phyloP scores from a whole-genome alignment of 1,284 basidiomycete genomes.

The Apiotrichum laibachii region DNA sequence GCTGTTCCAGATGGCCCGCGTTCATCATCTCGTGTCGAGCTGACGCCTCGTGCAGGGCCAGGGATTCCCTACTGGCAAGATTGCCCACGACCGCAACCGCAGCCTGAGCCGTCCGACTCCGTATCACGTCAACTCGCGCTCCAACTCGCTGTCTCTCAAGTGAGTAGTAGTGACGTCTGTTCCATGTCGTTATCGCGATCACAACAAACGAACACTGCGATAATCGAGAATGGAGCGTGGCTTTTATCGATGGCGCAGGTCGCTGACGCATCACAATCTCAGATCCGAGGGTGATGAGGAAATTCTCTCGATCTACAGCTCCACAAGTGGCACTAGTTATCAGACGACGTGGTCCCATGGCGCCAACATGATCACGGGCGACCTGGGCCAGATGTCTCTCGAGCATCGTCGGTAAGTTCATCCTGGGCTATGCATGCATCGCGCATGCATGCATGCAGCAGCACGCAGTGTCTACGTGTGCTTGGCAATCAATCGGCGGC shows the following conservation, averaged over 20 bases:
- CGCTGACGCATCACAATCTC: constrained; percentile 9
- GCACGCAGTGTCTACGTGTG: background rate
- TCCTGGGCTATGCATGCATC: background rate
- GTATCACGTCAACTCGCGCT: constrained; percentile 32
- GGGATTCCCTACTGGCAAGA: constrained; percentile 11
- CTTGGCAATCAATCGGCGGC: background rate
- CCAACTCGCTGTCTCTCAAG: constrained; percentile 35
- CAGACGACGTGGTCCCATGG: constrained; percentile 29
- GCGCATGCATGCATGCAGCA: background rate
- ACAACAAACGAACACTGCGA: too few relatives aligned
- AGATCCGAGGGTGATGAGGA: constrained; percentile 41
- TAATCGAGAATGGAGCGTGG: too few relatives aligned
- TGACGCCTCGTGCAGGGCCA: background rate
- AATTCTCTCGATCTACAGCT: constrained; percentile 26
- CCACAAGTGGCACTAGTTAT: constrained; percentile 25
- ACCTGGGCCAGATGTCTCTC: constrained; percentile 30
- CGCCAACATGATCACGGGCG: constrained; percentile 23
- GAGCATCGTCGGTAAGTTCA: constrained; percentile 34
- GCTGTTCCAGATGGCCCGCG: background rate
- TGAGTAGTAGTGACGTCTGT: constrained; percentile 15
- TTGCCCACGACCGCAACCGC: constrained; percentile 20
- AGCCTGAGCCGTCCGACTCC: constrained; percentile 32
- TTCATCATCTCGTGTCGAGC: background rate
- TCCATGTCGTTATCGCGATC: background rate
- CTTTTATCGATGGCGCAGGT: background rate